Percentiles rank a stretch among this genome's conserved stretches.
These are phyloP conservation scores for Coemansia sp. DNA, from an alignment of 192 early-diverging fungal species.

Conservation along the genomic window DNA sequence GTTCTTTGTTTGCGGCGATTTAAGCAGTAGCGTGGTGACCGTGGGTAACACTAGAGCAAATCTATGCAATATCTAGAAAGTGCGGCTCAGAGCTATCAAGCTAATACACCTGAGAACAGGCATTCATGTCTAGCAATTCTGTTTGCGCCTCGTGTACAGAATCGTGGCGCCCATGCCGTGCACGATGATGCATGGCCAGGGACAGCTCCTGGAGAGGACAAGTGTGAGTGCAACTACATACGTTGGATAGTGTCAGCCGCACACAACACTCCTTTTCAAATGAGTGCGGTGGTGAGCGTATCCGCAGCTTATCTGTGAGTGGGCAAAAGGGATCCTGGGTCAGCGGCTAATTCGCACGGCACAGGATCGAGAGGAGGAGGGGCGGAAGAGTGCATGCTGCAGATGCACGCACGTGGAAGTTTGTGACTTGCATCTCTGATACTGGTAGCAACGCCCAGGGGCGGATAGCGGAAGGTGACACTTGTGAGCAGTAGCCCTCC, in stretches of 20 bases:
- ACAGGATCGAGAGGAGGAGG: background rate
- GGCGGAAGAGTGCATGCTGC: background rate
- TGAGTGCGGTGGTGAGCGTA: background rate
- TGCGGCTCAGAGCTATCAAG: background rate
- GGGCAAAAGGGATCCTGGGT: background rate
- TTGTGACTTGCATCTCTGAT: slow-evolving; percentile 3
- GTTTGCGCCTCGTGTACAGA: background rate
- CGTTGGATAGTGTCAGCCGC: background rate
- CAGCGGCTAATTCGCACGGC: slow-evolving; percentile 4
- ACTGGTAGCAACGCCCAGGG: background rate
- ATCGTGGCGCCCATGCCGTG: background rate
- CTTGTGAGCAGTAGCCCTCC: background rate
- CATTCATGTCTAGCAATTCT: background rate
- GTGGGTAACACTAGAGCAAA: background rate
- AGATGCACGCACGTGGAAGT: slow-evolving; percentile 8
- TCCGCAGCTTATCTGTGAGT: background rate
- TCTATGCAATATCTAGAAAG: background rate
- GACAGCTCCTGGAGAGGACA: background rate
- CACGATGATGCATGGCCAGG: background rate
- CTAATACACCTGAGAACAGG: background rate
- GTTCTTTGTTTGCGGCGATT: background rate
- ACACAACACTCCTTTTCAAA: background rate
- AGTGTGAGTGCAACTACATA: background rate
- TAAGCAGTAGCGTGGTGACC: background rate
- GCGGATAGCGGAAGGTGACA: slow-evolving; percentile 1